These are phyloP conservation scores for Dicorynia guianensis DNA, from an alignment of 306 rosid species.

Conservation along the genomic window DNA sequence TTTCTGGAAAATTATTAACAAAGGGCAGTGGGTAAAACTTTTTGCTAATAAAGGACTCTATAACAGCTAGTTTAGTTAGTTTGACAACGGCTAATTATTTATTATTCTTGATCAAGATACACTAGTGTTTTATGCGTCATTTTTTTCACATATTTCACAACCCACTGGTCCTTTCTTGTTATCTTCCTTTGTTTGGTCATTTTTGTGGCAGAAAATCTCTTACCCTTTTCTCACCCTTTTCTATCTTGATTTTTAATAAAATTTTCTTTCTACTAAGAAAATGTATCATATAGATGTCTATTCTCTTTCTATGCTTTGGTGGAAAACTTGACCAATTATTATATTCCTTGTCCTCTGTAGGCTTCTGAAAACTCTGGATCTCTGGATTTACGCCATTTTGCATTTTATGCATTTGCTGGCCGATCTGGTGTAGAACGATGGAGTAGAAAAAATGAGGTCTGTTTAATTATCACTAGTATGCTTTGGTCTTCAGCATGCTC, in stretches of 20 bases:
- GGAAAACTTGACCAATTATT: constrained; percentile 36
- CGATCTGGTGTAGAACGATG: constrained; percentile 78
- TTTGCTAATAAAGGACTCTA: no score
- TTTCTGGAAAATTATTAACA: no score
- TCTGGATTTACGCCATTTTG: constrained; percentile 91
- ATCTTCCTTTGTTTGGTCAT: no score
- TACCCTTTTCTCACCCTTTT: background rate
- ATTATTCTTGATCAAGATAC: background rate
- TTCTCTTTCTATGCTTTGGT: constrained; percentile 19
- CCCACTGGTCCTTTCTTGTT: no score
- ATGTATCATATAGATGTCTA: constrained; percentile 1
- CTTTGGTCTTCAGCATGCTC: constrained; percentile 11
- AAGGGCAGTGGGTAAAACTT: no score
- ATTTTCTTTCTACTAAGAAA: background rate
- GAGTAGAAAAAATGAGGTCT: constrained; percentile 85
- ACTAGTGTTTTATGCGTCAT: background rate
- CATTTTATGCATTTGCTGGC: constrained; percentile 94
- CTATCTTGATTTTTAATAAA: background rate
- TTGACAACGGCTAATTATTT: no score
- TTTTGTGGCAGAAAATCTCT: background rate
- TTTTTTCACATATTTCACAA: background rate
- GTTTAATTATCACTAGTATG: constrained; percentile 12
- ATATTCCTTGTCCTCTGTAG: constrained; percentile 50
- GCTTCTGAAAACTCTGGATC: constrained; percentile 74
- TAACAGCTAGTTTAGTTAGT: no score